Conservation (phyloP, 441 rosid species). For the Melastoma candidum region DNA sequence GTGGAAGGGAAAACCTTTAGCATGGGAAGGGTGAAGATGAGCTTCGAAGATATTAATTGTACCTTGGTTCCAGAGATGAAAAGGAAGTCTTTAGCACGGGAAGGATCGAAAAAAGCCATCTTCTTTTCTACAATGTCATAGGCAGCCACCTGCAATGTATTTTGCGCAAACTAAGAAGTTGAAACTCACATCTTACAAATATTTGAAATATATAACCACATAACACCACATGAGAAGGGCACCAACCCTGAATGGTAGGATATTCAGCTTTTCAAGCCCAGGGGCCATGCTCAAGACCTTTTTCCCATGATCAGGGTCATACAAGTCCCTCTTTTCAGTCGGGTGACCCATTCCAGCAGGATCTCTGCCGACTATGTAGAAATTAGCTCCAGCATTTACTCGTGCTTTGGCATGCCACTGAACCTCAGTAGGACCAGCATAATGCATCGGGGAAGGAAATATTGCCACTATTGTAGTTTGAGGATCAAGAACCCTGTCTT, state of each 20-base stretch:
- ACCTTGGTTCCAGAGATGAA: conserved; percentile 98
- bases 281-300: conserved; percentile 95
- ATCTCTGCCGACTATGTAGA: conserved; percentile 94
- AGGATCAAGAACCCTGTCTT: conserved; percentile 86
- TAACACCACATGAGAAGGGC: neutral
- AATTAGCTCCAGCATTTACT: conserved; percentile 91
- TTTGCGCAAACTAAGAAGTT: neutral
- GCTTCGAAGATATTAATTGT: conserved; percentile 5
- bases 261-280: conserved; percentile 83
- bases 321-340: conserved; percentile 79
- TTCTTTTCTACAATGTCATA: conserved; percentile 61
- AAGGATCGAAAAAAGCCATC: conserved; percentile 88
- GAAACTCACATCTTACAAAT: neutral
- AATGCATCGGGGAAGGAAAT: conserved; percentile 94
- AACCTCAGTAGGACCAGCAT: conserved; percentile 97
- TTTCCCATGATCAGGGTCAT: conserved; percentile 93
- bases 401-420: conserved; percentile 99
- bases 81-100: conserved; percentile 73
- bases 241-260: conserved; percentile 82
- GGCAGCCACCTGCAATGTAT: conserved; percentile 67
- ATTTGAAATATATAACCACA: neutral
- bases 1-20: neutral
- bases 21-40: neutral
- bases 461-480: conserved; percentile 83
- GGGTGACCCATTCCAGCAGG: conserved; percentile 98